Evolutionary conservation across 495 filamentous ascomycete genomes (phyloP), one percentile per base, ranked within the genome.

Genomic region (Pyronema omphalodes): DNA sequence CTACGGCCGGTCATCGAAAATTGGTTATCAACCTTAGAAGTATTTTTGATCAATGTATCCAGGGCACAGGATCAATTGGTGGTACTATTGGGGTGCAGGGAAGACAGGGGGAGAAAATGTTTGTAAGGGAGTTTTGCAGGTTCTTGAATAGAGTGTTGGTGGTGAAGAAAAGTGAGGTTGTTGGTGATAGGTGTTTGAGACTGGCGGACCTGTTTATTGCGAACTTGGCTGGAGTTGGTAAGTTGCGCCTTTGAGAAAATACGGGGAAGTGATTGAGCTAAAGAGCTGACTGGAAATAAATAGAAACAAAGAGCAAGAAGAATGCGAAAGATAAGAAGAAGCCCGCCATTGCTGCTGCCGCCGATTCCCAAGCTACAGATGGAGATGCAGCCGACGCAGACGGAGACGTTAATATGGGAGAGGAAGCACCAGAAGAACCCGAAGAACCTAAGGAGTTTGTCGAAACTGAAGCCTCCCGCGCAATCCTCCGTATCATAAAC

Each of bases 121-220:
- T 98, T 69, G 91, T 87, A 56, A 69, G 74, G 44, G 93, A 95
- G 68, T 77, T 95, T 35, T 74, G 74, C 35, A 74, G 88, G 63
- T 94, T 88, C 60, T 74, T 94, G 37, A 69, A 89, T 53, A 76
- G 88, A 40, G 73, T 88, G 53, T 74, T 96, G 71, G 72, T 79
- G 3, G 82, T 96, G 23, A 94, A 93, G 73, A 95, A 94, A 73
- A 82, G 82, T 37, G 91, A 99, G 69, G 74, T 78, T 33, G 88
- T 84, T 3, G 91, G 87, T 19, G 91, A 99, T 66, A 78, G 84
- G 56, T 73, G 82, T 37, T 73, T 96, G 50, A 75, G 85, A 41
- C 95, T 96, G 66, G 69, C 89, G 60, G 88, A 85, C 15, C 70
- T 83, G 37, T 99, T 93, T 68, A 67, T 99, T 57, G 79, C 77